These are phyloP conservation scores for Sordariomycetes sp. DNA, from an alignment of 2,329 filamentous ascomycete species.

Conservation along the genomic window DNA sequence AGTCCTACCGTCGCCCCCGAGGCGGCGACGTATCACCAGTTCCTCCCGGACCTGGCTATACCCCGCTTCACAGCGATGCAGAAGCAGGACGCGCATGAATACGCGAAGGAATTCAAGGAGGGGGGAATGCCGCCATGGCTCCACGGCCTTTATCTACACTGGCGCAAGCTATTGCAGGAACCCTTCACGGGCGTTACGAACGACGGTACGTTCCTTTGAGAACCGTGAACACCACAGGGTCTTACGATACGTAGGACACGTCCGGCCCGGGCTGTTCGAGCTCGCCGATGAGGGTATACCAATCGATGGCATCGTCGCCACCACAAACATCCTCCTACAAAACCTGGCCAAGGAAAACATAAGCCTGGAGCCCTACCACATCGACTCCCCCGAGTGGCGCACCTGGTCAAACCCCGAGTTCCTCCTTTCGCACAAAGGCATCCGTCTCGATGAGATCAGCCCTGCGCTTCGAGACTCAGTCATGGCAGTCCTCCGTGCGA, in stretches of 20 bases:
- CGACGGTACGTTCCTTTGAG: slow-evolving; percentile 35
- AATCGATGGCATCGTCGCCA: slow-evolving; percentile 39
- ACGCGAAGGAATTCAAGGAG: slow-evolving; percentile 46
- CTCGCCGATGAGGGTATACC: slow-evolving; percentile 51
- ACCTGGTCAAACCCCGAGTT: slow-evolving; percentile 64
- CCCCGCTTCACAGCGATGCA: slow-evolving; percentile 51
- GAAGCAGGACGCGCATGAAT: slow-evolving; percentile 47
- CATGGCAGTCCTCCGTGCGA: slow-evolving; percentile 39
- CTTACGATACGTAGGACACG: slow-evolving; percentile 22
- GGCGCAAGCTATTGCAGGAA: slow-evolving; percentile 45
- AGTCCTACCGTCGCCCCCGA: neutral
- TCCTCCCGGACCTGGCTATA: slow-evolving; percentile 44
- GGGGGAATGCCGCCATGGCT: slow-evolving; percentile 52
- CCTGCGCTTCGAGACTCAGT: slow-evolving; percentile 30
- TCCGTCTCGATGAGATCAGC: slow-evolving; percentile 51
- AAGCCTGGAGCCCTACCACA: slow-evolving; percentile 33
- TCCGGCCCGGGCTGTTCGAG: slow-evolving; percentile 39
- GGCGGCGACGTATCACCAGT: slow-evolving; percentile 7
- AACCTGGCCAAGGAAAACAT: slow-evolving; percentile 20
- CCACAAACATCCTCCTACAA: slow-evolving; percentile 29
- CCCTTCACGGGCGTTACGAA: slow-evolving; percentile 59
- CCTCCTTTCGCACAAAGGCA: slow-evolving; percentile 51
- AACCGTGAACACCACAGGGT: neutral
- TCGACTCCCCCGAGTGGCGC: slow-evolving; percentile 61
- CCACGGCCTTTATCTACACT: slow-evolving; percentile 44